phyloP scores from a whole-genome alignment of 1,284 basidiomycete genomes.

The Ustilago shanxiensis region DNA sequence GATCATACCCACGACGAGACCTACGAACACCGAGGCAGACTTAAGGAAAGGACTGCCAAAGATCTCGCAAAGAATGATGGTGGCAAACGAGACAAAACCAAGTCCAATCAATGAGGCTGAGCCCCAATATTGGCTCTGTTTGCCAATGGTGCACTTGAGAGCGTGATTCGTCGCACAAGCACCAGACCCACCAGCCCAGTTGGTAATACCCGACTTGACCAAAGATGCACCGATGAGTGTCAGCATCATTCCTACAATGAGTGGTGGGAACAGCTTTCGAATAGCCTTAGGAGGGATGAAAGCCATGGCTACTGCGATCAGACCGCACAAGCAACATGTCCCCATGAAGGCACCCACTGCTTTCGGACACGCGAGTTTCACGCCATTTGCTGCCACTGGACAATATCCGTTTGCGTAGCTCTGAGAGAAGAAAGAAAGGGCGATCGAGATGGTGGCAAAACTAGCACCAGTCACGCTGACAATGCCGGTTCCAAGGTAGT shows the following conservation, averaged over 20 bases:
- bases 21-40: conserved; percentile 43
- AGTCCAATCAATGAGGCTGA: conserved; percentile 47
- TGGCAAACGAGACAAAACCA: conserved; percentile 39
- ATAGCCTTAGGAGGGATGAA: conserved; percentile 43
- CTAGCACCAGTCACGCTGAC: conserved; percentile 41
- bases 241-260: conserved; percentile 49
- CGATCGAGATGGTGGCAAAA: conserved; percentile 41
- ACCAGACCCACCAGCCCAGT: conserved; percentile 48
- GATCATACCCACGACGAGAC: conserved; percentile 50
- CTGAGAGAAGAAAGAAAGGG: conserved; percentile 39
- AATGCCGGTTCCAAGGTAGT: conserved; percentile 46
- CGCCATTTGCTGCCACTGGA: conserved; percentile 14
- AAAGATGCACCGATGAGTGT: conserved; percentile 37
- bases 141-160: conserved; percentile 29
- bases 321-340: conserved; percentile 33
- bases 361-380: conserved; percentile 36
- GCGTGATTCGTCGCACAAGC: conserved; percentile 32
- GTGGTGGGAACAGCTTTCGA: conserved; percentile 46
- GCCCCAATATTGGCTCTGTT: conserved; percentile 33
- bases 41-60: conserved; percentile 54
- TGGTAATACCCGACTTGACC: conserved; percentile 36
- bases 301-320: conserved; percentile 34
- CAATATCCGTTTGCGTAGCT: conserved; percentile 35
- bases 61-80: conserved; percentile 47
- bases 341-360: conserved; percentile 40